These are phyloP conservation scores for Phytopythium chamaehyphon DNA, from an alignment of 352 stramenopile genomes.

Conservation along the genomic window DNA sequence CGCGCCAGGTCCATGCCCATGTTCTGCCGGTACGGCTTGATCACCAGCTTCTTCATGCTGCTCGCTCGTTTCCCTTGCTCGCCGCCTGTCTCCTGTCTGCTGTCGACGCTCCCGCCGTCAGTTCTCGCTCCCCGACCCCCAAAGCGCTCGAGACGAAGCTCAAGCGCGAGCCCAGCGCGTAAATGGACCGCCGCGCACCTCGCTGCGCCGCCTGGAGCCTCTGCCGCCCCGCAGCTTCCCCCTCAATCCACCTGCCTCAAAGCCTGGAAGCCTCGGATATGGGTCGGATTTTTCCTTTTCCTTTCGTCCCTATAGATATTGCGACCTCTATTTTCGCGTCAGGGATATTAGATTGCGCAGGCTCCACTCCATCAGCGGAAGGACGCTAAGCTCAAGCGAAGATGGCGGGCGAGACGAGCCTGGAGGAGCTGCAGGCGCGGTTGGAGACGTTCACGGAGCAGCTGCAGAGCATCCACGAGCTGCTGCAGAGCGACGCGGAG, in stretches of 20 bases:
- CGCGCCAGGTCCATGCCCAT: conserved; percentile 82
- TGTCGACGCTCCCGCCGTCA: too few relatives aligned
- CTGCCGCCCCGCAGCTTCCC: not conserved
- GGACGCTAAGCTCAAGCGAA: conserved; percentile 8
- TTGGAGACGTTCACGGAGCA: conserved; percentile 78
- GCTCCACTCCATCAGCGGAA: not conserved
- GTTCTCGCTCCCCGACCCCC: not conserved
- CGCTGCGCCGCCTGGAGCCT: not conserved
- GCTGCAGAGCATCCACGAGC: conserved; percentile 76
- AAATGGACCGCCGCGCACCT: not conserved
- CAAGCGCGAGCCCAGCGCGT: too few relatives aligned
- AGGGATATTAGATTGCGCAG: too few relatives aligned
- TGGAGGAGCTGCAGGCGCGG: conserved; percentile 72
- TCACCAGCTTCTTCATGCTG: conserved; percentile 87
- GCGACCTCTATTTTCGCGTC: too few relatives aligned
- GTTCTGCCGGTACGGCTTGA: conserved; percentile 87
- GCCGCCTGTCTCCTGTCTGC: not conserved
- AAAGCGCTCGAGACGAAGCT: not conserved
- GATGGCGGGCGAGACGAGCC: conserved; percentile 26
- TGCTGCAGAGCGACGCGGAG: conserved; percentile 62
- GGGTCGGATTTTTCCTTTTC: too few relatives aligned
- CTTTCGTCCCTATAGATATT: too few relatives aligned
- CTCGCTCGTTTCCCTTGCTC: not conserved
- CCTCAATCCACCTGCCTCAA: not conserved
- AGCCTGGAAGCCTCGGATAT: too few relatives aligned